Evolutionary conservation across 2,329 filamentous ascomycete species (phyloP).

Genomic region (Xylaria sp.): DNA sequence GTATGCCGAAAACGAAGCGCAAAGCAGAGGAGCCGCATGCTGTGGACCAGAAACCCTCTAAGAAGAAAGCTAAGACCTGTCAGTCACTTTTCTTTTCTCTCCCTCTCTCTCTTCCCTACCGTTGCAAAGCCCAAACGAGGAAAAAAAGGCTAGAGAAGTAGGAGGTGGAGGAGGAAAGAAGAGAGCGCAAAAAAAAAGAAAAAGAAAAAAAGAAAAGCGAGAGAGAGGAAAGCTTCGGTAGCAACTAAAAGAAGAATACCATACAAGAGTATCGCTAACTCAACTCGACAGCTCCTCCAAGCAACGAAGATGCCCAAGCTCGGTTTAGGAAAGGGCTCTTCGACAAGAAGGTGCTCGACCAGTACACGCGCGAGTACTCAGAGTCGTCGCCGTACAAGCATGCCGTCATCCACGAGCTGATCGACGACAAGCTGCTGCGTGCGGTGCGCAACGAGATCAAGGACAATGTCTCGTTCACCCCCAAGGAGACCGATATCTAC

Average conservation of each 20-base stretch:
- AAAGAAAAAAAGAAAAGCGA: not conserved
- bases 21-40: constrained; percentile 64
- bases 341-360: constrained; percentile 65
- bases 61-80: constrained; percentile 64
- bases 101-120: constrained; percentile 1
- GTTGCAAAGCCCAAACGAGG: not conserved
- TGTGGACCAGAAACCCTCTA: constrained; percentile 57
- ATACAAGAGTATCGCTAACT: constrained; percentile 25
- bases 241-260: not conserved
- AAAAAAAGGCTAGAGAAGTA: too few species aligned
- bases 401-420: constrained; percentile 84
- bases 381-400: constrained; percentile 84
- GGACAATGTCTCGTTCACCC: constrained; percentile 92
- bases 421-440: constrained; percentile 84
- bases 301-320: constrained; percentile 61
- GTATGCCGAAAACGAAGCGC: constrained; percentile 65
- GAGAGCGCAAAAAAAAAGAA: not conserved
- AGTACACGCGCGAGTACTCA: constrained; percentile 72
- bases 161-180: too few species aligned
- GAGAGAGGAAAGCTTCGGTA: not conserved
- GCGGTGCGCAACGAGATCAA: constrained; percentile 89
- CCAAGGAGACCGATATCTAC: constrained; percentile 99
- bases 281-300: constrained; percentile 57
- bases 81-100: constrained; percentile 39
- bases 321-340: constrained; percentile 76